Evolutionary conservation across 768 basidiomycete genomes (phyloP).

Genomic region (Mycena galericulata): DNA sequence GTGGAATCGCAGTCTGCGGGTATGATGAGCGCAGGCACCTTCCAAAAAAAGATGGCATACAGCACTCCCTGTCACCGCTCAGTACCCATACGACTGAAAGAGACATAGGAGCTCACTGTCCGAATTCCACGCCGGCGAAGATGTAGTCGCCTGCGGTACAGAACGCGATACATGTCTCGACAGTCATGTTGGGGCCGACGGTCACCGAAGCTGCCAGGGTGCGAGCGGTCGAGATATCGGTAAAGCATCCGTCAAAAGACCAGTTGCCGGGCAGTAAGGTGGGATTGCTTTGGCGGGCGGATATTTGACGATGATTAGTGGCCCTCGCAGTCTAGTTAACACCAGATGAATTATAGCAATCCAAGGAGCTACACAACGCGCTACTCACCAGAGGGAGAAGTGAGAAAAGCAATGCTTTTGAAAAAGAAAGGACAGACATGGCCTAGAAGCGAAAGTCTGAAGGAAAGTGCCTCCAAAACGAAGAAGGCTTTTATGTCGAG

Average conservation of each 20-base stretch:
- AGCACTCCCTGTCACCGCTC: conserved; percentile 50
- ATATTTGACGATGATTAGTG: neutral
- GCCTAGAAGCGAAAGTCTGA: conserved; percentile 13
- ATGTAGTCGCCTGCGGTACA: conserved; percentile 53
- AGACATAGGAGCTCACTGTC: conserved; percentile 49
- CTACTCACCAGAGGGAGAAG: conserved; percentile 29
- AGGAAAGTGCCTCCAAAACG: conserved; percentile 5
- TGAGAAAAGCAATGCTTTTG: conserved; percentile 2
- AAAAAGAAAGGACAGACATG: conserved; percentile 36
- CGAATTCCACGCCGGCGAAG: conserved; percentile 76
- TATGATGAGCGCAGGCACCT: neutral
- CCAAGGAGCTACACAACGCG: neutral
- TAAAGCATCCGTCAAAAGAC: conserved; percentile 65
- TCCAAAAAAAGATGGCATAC: conserved; percentile 42
- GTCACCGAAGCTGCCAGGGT: conserved; percentile 61
- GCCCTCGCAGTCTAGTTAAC: conserved; percentile 9
- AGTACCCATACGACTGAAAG: neutral
- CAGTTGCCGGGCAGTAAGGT: conserved; percentile 55
- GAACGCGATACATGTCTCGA: conserved; percentile 56
- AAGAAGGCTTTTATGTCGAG: conserved; percentile 18
- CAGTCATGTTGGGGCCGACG: conserved; percentile 62
- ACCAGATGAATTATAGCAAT: neutral
- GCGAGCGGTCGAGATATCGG: conserved; percentile 59
- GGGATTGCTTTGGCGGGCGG: conserved; percentile 41
- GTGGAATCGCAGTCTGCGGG: conserved; percentile 69